Percentiles rank a stretch among this genome's conserved stretches.
Evolutionary conservation across 768 basidiomycete species (phyloP).

Genomic region (Rhizopogon vesiculosus): DNA sequence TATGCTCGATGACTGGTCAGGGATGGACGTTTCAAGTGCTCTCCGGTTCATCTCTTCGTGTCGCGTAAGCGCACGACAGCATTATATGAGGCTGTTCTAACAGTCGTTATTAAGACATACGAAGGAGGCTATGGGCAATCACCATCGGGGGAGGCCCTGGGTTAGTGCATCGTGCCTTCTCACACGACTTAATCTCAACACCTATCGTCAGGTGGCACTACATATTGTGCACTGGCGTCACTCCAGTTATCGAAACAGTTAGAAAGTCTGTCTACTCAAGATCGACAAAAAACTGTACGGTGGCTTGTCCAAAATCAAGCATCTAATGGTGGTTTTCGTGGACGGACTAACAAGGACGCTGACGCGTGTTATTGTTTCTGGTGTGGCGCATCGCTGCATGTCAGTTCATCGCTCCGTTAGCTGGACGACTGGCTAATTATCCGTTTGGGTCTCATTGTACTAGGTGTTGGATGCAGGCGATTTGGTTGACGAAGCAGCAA

Average conservation of each 20-base stretch:
- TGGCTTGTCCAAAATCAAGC: conserved; percentile 77
- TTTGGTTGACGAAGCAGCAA: conserved; percentile 50
- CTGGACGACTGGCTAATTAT: too few relatives aligned
- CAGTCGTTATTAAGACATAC: conserved; percentile 47
- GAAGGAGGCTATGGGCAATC: conserved; percentile 91
- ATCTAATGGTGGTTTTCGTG: conserved; percentile 74
- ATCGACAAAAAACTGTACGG: conserved; percentile 53
- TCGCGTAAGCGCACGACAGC: conserved; percentile 45
- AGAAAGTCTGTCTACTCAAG: conserved; percentile 23
- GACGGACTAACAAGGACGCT: conserved; percentile 80
- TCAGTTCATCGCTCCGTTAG: conserved; percentile 28
- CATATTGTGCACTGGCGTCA: conserved; percentile 85
- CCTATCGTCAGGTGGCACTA: conserved; percentile 70
- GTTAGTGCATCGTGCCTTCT: conserved; percentile 32
- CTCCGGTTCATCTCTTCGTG: conserved; percentile 65
- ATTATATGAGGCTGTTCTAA: neutral
- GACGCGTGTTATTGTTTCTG: conserved; percentile 98
- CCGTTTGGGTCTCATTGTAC: neutral
- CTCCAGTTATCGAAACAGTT: conserved; percentile 45
- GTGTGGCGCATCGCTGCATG: conserved; percentile 79
- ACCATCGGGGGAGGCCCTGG: conserved; percentile 81
- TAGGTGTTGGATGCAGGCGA: conserved; percentile 67
- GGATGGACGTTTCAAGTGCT: conserved; percentile 58
- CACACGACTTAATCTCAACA: neutral
- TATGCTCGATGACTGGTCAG: conserved; percentile 79